A percentile compares a stretch with the other conserved stretches of the same genome.
Conservation (phyloP, 139 green algal genomes). For the Chlorella sp. region DNA sequence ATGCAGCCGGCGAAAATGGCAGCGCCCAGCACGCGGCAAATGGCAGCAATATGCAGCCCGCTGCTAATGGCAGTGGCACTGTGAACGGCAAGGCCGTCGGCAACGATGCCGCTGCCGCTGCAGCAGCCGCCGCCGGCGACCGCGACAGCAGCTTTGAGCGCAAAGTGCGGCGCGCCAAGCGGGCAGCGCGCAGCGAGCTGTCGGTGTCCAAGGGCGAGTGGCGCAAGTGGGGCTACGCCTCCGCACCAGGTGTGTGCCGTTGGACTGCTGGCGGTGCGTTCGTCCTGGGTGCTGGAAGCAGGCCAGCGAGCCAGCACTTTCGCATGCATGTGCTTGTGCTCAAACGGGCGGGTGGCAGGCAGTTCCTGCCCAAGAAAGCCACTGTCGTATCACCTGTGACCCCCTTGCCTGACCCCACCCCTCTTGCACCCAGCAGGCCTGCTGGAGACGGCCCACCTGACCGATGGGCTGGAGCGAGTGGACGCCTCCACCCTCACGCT, state of each 20-base stretch:
- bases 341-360: too few relatives aligned
- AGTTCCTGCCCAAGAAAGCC: too few relatives aligned
- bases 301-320: too few relatives aligned
- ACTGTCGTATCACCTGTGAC: too few relatives aligned
- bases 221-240: conserved; percentile 63
- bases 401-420: too few relatives aligned
- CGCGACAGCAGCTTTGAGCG: conserved; percentile 40
- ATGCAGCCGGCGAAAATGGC: background rate
- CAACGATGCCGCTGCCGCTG: background rate
- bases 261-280: too few relatives aligned
- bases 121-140: background rate
- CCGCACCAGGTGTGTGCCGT: background rate
- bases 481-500: conserved; percentile 55
- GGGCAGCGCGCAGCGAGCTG: conserved; percentile 80
- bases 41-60: background rate
- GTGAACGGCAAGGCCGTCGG: too few relatives aligned
- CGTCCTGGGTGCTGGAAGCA: too few relatives aligned
- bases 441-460: conserved; percentile 51
- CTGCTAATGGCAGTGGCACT: background rate
- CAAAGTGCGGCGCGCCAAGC: conserved; percentile 79
- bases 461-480: conserved; percentile 65
- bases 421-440: conserved; percentile 11
- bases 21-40: background rate
- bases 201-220: conserved; percentile 83
- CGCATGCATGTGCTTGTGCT: too few relatives aligned